Conservation (phyloP, 2,329 filamentous ascomycete species). For the Ceratocystis ficicola region DNA sequence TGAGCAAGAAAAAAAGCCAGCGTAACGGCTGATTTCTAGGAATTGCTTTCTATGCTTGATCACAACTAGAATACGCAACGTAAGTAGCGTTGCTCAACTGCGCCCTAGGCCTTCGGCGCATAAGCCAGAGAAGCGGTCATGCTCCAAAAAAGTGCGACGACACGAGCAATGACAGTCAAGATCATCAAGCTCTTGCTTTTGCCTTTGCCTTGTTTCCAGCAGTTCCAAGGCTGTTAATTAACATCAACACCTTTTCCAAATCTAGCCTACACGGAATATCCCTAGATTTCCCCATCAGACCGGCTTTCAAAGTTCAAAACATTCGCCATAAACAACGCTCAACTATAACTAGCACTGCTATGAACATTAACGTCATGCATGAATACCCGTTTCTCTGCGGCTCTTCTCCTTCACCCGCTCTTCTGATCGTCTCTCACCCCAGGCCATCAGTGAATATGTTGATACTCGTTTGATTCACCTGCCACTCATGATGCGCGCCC, state of each 20-base stretch:
- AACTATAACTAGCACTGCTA: background rate
- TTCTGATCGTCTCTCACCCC: background rate
- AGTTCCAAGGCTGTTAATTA: too few relatives aligned
- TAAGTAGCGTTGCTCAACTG: too few relatives aligned
- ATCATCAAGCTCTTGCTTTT: background rate
- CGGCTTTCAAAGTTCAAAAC: background rate
- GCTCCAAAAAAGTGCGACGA: background rate
- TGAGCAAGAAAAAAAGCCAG: background rate
- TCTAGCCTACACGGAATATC: too few relatives aligned
- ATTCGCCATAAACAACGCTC: background rate
- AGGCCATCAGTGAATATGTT: conserved; percentile 25
- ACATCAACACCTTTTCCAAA: too few relatives aligned
- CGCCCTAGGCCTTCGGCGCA: background rate
- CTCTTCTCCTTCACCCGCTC: background rate
- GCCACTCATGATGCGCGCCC: conserved; percentile 30
- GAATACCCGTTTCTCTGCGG: conserved; percentile 16
- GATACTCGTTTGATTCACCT: conserved; percentile 31
- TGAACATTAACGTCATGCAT: background rate
- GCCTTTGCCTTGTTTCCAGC: too few relatives aligned
- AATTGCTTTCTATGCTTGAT: background rate
- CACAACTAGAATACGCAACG: background rate
- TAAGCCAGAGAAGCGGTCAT: background rate
- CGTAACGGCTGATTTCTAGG: background rate
- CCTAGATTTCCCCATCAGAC: background rate
- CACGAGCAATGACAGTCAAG: background rate